Base-by-base conservation (phyloP, 208 protist species). In the Trypanosoma platydactyli region DNA sequence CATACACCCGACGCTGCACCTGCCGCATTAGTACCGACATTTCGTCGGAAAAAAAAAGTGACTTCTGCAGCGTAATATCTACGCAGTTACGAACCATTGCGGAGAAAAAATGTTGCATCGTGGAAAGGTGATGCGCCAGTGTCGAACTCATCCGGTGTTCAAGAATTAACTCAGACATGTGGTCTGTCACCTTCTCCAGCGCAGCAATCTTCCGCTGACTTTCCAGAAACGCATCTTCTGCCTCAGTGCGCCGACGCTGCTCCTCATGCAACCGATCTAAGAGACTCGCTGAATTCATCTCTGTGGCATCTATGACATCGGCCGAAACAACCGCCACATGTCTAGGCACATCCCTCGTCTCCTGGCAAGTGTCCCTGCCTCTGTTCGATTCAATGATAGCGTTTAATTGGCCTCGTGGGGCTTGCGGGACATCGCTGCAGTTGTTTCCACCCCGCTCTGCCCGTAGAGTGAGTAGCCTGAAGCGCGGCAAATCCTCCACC, bases 21-120 rank as follows among this genome's bases (percentile, higher is more conserved):
- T 64, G 62, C 12, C 83, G 76, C 68, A 89, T 58, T 50, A 89
- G 25, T 40, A 44, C 55, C 3, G 70, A 54, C 56, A 76, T 75
- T 63, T 89, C 79, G 44, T 85, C 79, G 11, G 83, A 61, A 59
- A 89, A 89, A 27, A 89, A 56, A 0, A 81, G 52, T 50, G 71
- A 80, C 59, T 89, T 89, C 66, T 84, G 76, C 45, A 84, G 45
- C 15, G 67, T 66, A 48, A 71, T 70, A 12, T 71, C 67, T 51
- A 73, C 74, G 24, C 65, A 76, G n/a, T 24, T 50, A 22, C 55
- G 44, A 20, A 72, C 42, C 30, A 68, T 45, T 24, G 45, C 57
- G 27, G 58, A 67, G 51, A 85, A 29, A n/a, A 83, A 69, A 60
- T 61, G 9, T 50, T 80, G 68, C 77, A 84, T 86, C 22, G 54